Conservation (phyloP, 2,329 filamentous ascomycete species). For the Fusarium sublunatum region DNA sequence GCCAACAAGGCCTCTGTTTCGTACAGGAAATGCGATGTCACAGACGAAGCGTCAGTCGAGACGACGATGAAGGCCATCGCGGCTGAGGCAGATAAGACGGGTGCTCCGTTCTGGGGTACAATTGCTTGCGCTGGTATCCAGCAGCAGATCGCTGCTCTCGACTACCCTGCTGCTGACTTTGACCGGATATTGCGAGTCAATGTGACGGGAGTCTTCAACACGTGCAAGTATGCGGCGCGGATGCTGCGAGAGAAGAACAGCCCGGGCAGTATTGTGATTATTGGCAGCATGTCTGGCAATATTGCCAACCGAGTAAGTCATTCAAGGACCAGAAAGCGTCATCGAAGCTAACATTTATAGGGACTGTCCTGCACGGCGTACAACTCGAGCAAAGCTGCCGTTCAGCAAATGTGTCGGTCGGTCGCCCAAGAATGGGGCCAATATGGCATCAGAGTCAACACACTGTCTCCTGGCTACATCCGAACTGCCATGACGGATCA, state of each 20-base stretch:
- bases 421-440: constrained; percentile 72
- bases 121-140: constrained; percentile 63
- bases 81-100: constrained; percentile 47
- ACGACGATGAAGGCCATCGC: constrained; percentile 52
- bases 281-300: constrained; percentile 61
- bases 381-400: constrained; percentile 71
- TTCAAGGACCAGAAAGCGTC: not conserved
- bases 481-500: constrained; percentile 61
- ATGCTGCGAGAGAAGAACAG: constrained; percentile 59
- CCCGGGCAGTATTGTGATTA: constrained; percentile 62
- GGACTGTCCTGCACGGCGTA: constrained; percentile 72
- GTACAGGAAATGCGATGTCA: constrained; percentile 61
- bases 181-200: constrained; percentile 77
- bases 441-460: constrained; percentile 73
- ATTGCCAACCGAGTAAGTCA: constrained; percentile 61
- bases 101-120: constrained; percentile 52
- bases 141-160: constrained; percentile 58
- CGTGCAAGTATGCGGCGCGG: constrained; percentile 75
- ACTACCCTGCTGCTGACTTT: constrained; percentile 67
- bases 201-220: constrained; percentile 75
- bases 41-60: constrained; percentile 55
- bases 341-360: constrained; percentile 48
- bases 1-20: constrained; percentile 50
- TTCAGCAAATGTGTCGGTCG: constrained; percentile 69
- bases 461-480: constrained; percentile 70